Percentiles rank a stretch among this genome's conserved stretches.
Conservation (phyloP, 768 basidiomycete genomes). For the Hypholoma fasciculare region DNA sequence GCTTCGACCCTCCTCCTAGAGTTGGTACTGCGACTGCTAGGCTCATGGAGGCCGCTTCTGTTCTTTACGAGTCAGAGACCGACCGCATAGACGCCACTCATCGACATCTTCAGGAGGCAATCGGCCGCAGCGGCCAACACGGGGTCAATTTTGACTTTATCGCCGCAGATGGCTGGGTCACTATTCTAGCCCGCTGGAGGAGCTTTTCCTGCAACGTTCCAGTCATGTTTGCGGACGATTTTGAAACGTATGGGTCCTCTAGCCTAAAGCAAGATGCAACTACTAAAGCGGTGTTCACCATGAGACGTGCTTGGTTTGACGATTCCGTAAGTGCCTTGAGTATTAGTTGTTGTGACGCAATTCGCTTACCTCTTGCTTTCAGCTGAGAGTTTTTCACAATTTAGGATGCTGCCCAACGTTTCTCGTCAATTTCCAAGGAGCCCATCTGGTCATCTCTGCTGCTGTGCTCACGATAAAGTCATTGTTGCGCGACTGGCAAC, state of each 20-base stretch:
- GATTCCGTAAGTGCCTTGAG: not conserved
- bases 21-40: not conserved
- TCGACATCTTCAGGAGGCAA: not conserved
- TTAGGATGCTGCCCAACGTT: not conserved
- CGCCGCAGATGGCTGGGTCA: not conserved
- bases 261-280: not conserved
- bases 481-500: not conserved
- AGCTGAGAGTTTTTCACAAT: not conserved
- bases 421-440: not conserved
- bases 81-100: not conserved
- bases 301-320: not conserved
- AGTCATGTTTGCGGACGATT: not conserved
- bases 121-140: not conserved
- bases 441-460: not conserved
- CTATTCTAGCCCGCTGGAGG: not conserved
- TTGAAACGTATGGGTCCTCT: too few relatives aligned
- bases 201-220: not conserved
- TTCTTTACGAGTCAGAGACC: not conserved
- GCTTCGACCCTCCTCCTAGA: not conserved
- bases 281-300: not conserved
- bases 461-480: not conserved
- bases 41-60: not conserved
- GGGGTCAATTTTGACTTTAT: not conserved
- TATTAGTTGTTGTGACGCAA: not conserved
- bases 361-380: not conserved